Conservation (phyloP, 257 asterid genomes). For the Vinca minor region DNA sequence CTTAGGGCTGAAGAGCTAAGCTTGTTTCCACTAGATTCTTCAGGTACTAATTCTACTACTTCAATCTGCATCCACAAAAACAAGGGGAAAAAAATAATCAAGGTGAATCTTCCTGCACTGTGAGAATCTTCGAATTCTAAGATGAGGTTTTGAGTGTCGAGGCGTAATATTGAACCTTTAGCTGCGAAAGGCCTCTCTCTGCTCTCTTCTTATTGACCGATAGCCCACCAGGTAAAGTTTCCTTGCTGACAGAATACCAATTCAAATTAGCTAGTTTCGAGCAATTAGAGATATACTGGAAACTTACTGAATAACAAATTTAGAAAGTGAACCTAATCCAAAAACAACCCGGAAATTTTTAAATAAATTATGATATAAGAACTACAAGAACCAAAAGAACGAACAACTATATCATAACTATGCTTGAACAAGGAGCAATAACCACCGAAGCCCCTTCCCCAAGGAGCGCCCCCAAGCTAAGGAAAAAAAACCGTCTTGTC, state of each 20-base stretch:
- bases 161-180: constrained; percentile 38
- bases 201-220: constrained; percentile 80
- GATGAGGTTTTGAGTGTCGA: not conserved
- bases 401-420: not conserved
- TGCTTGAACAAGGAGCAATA: not conserved
- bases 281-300: not conserved
- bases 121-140: too few species aligned
- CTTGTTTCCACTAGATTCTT: constrained; percentile 56
- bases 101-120: not conserved
- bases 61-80: constrained; percentile 39
- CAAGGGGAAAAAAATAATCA: not conserved
- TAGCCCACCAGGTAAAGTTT: constrained; percentile 72
- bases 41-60: constrained; percentile 74
- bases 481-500: not conserved
- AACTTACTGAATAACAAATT: not conserved
- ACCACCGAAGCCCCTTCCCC: not conserved
- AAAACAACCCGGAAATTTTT: not conserved
- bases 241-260: constrained; percentile 54
- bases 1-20: constrained; percentile 73
- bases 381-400: not conserved
- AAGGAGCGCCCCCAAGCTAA: not conserved
- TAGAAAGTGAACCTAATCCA: not conserved
- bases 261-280: constrained; percentile 15
- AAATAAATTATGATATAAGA: not conserved
- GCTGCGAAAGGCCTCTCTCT: constrained; percentile 62